phyloP scores from a whole-genome alignment of 306 rosid genomes.

The Cucumis melo region DNA sequence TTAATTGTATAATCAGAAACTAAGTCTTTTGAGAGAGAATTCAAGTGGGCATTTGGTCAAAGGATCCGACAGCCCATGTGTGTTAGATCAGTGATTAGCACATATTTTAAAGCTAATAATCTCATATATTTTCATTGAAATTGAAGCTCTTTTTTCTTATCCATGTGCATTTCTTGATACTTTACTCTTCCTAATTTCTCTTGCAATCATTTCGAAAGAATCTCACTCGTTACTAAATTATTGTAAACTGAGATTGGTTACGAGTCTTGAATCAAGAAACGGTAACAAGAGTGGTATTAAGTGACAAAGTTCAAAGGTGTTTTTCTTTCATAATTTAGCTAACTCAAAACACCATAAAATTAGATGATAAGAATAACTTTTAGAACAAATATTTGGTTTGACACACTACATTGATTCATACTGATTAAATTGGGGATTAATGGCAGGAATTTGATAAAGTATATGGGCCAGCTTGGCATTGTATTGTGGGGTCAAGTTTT shows the following conservation, averaged over 20 bases:
- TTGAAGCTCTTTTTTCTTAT: not conserved
- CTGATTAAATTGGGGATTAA: conserved; percentile 11
- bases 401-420: not conserved
- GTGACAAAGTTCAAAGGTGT: too few relatives aligned
- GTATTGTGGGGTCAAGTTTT: conserved; percentile 87
- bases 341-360: not conserved
- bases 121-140: not conserved
- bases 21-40: conserved; percentile 1
- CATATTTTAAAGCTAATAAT: not conserved
- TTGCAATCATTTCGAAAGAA: not conserved
- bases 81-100: not conserved
- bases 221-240: not conserved
- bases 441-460: conserved; percentile 86
- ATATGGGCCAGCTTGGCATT: conserved; percentile 98
- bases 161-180: conserved; percentile 23
- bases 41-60: conserved; percentile 7
- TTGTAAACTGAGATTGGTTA: not conserved
- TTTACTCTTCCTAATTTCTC: not conserved
- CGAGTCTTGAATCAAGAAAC: not conserved
- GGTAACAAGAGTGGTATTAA: too few relatives aligned
- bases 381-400: not conserved
- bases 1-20: not conserved
- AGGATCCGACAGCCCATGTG: conserved; percentile 42
- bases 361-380: not conserved
- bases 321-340: too few relatives aligned